A percentile compares a stretch with the other conserved stretches of the same genome.
Evolutionary conservation across 2,329 filamentous ascomycete genomes (phyloP).

Genomic region (Bisporella sp.): DNA sequence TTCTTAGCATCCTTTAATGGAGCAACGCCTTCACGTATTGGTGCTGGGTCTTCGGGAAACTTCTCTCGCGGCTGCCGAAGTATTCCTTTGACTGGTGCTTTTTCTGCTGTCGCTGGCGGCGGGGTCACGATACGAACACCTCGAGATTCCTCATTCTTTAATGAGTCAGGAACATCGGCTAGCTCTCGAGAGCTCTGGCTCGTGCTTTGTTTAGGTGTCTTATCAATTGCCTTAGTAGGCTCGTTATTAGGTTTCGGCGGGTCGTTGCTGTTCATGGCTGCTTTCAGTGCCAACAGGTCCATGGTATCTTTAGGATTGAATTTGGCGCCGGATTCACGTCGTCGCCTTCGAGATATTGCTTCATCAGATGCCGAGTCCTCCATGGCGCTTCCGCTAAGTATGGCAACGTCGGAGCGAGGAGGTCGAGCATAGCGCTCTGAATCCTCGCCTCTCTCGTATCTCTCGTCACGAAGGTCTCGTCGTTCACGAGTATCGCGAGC

Average conservation of each 20-base stretch:
- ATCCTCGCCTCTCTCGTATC: neutral
- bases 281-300: conserved; percentile 26
- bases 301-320: conserved; percentile 29
- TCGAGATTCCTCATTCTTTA: conserved; percentile 15
- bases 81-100: conserved; percentile 68
- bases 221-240: conserved; percentile 3
- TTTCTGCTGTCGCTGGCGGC: conserved; percentile 54
- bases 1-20: conserved; percentile 84
- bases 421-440: neutral
- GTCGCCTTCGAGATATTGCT: conserved; percentile 7
- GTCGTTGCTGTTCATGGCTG: conserved; percentile 22
- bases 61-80: conserved; percentile 73
- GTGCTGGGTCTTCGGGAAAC: conserved; percentile 81
- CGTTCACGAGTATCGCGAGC: conserved; percentile 4
- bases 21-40: conserved; percentile 81
- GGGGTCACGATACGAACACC: conserved; percentile 62
- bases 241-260: conserved; percentile 10
- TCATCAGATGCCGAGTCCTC: conserved; percentile 22
- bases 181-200: conserved; percentile 19
- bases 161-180: conserved; percentile 18
- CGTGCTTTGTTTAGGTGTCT: conserved; percentile 14
- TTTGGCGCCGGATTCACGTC: conserved; percentile 16
- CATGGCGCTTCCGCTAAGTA: conserved; percentile 8
- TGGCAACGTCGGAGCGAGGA: conserved; percentile 7
- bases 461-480: conserved; percentile 6